Evolutionary conservation across 2,329 filamentous ascomycete genomes (phyloP).

Genomic region (Xylaria sp.): DNA sequence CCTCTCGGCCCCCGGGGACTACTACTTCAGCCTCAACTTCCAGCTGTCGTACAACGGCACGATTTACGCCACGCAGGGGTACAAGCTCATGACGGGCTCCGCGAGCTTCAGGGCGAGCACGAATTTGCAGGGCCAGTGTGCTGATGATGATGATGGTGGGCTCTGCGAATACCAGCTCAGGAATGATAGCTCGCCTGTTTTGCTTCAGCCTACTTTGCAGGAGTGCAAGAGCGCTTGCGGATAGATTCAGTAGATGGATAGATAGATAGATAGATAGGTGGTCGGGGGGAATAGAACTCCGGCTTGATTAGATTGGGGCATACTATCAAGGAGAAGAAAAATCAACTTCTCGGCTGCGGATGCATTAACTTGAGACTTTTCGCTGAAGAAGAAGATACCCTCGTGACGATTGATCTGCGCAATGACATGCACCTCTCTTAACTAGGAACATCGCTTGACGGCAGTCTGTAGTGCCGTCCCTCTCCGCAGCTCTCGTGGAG

Average conservation of each 20-base stretch:
- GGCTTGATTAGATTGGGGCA: too few species aligned
- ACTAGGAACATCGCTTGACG: not conserved
- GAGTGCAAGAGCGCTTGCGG: constrained; percentile 41
- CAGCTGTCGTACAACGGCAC: constrained; percentile 33
- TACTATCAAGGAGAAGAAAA: too few species aligned
- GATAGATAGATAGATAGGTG: too few species aligned
- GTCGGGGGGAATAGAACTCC: too few species aligned
- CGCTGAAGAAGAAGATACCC: not conserved
- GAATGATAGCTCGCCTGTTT: constrained; percentile 32
- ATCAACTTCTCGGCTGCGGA: too few species aligned
- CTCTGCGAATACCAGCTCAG: constrained; percentile 36
- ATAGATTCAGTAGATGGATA: too few species aligned
- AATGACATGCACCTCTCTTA: too few species aligned
- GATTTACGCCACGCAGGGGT: constrained; percentile 33
- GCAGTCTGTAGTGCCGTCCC: not conserved
- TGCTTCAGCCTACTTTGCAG: constrained; percentile 38
- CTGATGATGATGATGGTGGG: constrained; percentile 32
- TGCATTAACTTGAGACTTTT: not conserved
- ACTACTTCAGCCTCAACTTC: constrained; percentile 37
- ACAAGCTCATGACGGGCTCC: constrained; percentile 35
- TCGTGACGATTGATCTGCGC: not conserved
- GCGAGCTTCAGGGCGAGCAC: constrained; percentile 19
- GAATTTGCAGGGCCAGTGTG: constrained; percentile 38
- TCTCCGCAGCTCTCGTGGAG: not conserved
- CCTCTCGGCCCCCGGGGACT: constrained; percentile 27